Evolutionary conservation across 1,284 basidiomycete species (phyloP), one percentile per base, ranked within the genome.

Genomic region (Xerocomus nothofagi): DNA sequence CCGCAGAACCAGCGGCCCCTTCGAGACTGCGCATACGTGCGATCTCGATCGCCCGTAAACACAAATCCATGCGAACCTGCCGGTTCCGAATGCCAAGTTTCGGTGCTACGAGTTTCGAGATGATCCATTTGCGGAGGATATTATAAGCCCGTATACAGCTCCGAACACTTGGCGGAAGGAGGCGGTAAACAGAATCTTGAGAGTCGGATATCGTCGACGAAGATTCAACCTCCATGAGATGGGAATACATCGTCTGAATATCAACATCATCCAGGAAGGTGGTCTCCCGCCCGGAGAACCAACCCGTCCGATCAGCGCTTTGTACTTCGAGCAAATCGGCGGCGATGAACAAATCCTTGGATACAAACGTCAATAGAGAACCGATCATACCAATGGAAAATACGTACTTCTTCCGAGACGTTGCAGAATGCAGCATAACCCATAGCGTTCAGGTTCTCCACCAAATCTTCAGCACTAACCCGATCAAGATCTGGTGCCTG

Each of bases 241-340:
- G 80, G 3, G 80, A 78, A 63, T 86, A 83, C 57, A 92, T 83
- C 33, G 78, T 84, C 61, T 91, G 86, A 39, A 91, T 83, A 54
- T 90, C 86, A 17, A 84, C 73, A 6, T 78, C 88, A 14, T 81
- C 77, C 34, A 73, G 63, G 1, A 73, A 68, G 29, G 64, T 69
- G 1, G 70, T 62, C 27, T 90, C 88, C 50, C 80, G 75, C 31
- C 71, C 57, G 9, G 77, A 72, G 67, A 88, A 87, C 88, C 89
- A 92, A 2, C 86, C 88, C 3, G 80, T 83, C 30, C 81, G 79
- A 63, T 92, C 89, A 15, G 80, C 79, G 5, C 80, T 84, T 65
- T 91, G 89, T 1, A 88, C 79, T 65, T 92, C 89, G 14, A 92
- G 74, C 17, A 91, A 69, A 63, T 92, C 88, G 4, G 81, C 77